These are phyloP conservation scores for Meira nashicola DNA, from an alignment of 1,284 basidiomycete species.

Conservation along the genomic window DNA sequence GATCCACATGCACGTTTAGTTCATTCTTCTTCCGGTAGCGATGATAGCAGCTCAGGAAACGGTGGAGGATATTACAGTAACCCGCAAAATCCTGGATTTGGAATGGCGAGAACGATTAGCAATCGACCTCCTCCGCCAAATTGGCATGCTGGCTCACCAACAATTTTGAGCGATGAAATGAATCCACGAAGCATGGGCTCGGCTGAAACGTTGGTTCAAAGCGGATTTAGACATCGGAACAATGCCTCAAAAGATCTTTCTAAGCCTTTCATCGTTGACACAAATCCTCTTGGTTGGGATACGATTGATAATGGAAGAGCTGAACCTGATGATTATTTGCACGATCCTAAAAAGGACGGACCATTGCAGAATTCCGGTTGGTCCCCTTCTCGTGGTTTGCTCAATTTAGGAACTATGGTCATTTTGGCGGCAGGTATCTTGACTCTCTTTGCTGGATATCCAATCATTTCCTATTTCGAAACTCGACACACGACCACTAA, in stretches of 20 bases:
- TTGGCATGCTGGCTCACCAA: no score
- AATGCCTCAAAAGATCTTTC: not conserved
- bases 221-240: not conserved
- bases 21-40: no score
- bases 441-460: constrained; percentile 71
- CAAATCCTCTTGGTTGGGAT: constrained; percentile 37
- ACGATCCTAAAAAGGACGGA: constrained; percentile 22
- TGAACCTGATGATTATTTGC: constrained; percentile 33
- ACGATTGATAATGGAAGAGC: constrained; percentile 31
- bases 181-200: no score
- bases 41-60: constrained; percentile 51
- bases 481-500: constrained; percentile 21
- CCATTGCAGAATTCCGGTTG: constrained; percentile 18
- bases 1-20: no score
- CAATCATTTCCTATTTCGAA: constrained; percentile 59
- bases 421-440: constrained; percentile 56
- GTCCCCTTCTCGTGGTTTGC: constrained; percentile 24
- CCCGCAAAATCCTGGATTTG: constrained; percentile 8
- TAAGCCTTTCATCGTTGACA: constrained; percentile 8
- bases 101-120: not conserved
- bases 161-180: no score
- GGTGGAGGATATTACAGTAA: constrained; percentile 4
- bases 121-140: no score
- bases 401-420: constrained; percentile 60
- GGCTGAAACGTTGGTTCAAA: no score